These are phyloP conservation scores for Lentinula detonsa DNA, from an alignment of 768 basidiomycete genomes.

Conservation along the genomic window DNA sequence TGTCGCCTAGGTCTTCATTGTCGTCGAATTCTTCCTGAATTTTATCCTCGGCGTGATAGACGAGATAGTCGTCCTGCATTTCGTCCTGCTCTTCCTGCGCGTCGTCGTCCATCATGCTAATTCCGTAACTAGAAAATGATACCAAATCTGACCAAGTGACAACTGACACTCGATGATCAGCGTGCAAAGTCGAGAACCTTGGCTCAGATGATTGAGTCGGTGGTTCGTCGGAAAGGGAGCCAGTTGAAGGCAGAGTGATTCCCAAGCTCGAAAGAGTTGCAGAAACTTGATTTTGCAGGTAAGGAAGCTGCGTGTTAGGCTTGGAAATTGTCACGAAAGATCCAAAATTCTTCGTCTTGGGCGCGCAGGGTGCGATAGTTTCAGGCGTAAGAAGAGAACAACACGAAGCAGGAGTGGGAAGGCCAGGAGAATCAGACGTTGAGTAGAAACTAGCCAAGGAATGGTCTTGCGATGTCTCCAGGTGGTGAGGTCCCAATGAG, in stretches of 20 bases:
- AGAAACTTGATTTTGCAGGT: neutral
- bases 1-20: neutral
- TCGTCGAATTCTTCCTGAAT: neutral
- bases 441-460: neutral
- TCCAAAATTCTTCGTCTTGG: neutral
- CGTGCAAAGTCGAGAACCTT: neutral
- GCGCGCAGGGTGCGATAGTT: neutral
- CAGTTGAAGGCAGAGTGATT: neutral
- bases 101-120: neutral
- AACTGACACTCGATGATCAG: neutral
- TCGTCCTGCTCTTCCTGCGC: neutral
- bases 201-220: neutral
- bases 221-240: neutral
- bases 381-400: neutral
- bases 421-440: neutral
- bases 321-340: neutral
- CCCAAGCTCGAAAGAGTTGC: neutral
- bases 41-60: neutral
- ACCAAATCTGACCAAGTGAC: constrained; percentile 7
- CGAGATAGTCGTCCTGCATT: neutral
- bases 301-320: neutral
- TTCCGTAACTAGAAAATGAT: constrained; percentile 1
- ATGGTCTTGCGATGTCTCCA: neutral
- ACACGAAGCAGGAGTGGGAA: neutral
- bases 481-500: neutral